Percentiles rank a stretch among this genome's conserved stretches.
Conservation (phyloP, 345 rosid species). For the Rhizophora apiculata region DNA sequence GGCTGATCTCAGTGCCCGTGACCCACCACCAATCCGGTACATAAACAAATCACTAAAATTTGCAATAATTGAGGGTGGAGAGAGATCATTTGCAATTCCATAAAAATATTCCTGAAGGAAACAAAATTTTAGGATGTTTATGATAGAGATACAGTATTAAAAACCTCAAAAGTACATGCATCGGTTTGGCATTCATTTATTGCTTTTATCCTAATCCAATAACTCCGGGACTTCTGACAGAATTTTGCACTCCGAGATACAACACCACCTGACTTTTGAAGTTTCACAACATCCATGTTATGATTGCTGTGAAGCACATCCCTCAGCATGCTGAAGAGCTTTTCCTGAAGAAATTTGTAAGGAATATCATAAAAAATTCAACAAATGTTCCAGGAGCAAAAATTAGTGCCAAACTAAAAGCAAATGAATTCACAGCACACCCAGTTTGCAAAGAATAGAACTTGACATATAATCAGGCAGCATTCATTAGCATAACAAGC, state of each 20-base stretch:
- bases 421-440: neutral
- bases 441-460: neutral
- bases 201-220: constrained; percentile 59
- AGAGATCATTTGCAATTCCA: constrained; percentile 68
- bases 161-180: neutral
- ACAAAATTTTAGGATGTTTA: neutral
- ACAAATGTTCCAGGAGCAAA: neutral
- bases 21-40: constrained; percentile 81
- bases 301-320: constrained; percentile 58
- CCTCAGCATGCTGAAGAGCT: constrained; percentile 89
- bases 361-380: neutral
- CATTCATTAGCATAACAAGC: neutral
- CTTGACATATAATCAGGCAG: neutral
- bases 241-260: constrained; percentile 63
- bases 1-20: constrained; percentile 84
- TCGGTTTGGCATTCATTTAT: neutral
- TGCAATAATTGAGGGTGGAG: constrained; percentile 64
- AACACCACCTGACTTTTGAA: constrained; percentile 86
- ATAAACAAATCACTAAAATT: constrained; percentile 60
- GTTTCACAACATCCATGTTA: constrained; percentile 79
- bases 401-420: neutral
- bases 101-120: constrained; percentile 77
- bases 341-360: constrained; percentile 47
- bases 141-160: constrained; percentile 7
- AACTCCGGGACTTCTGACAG: constrained; percentile 61